phyloP scores from a whole-genome alignment of 768 basidiomycete species.

The Mycena leptocephala region DNA sequence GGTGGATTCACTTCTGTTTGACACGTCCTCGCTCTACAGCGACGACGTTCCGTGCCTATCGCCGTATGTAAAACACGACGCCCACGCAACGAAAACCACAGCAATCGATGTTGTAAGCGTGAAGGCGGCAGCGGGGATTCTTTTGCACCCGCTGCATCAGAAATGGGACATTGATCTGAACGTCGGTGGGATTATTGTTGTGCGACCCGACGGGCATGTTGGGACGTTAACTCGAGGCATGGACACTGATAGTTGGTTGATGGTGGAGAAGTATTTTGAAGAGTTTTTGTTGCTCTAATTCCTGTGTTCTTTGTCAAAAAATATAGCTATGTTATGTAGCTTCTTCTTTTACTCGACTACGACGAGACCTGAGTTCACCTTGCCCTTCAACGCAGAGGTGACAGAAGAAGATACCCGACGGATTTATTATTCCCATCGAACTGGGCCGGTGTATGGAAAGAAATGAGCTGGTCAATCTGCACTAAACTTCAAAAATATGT shows the following conservation, averaged over 20 bases:
- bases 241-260: not conserved
- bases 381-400: no score
- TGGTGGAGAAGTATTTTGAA: slow-evolving; percentile 23
- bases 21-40: slow-evolving; percentile 5
- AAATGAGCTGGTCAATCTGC: no score
- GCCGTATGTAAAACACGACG: not conserved
- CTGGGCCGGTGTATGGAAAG: no score
- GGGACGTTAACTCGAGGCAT: not conserved
- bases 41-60: slow-evolving; percentile 15
- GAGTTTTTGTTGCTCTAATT: slow-evolving; percentile 9
- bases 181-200: slow-evolving; percentile 5
- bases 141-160: slow-evolving; percentile 23
- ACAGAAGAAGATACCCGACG: no score
- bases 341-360: no score
- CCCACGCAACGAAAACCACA: not conserved
- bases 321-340: no score
- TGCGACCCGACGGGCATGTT: slow-evolving; percentile 23
- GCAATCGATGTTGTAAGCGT: not conserved
- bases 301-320: no score
- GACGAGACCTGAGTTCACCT: no score
- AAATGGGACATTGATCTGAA: slow-evolving; percentile 23
- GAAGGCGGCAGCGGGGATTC: slow-evolving; percentile 13
- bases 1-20: not conserved
- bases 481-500: no score
- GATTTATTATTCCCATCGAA: no score